Percentiles rank a stretch among this genome's conserved stretches.
These are phyloP conservation scores for Nannizziopsis arthrosporioides DNA, from an alignment of 2,329 filamentous ascomycete genomes.

Conservation along the genomic window DNA sequence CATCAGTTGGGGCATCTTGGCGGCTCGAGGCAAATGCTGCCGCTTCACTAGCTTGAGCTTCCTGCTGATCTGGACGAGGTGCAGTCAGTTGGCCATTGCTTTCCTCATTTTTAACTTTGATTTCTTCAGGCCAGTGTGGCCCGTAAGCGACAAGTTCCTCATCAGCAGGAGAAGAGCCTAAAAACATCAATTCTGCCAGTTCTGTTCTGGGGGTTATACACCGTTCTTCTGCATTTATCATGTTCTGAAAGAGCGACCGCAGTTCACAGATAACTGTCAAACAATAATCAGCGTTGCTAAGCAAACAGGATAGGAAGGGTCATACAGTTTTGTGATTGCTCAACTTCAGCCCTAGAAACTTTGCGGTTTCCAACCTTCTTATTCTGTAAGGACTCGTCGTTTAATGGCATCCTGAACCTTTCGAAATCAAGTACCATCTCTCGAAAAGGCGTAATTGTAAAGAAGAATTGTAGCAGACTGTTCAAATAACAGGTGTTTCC, in stretches of 20 bases:
- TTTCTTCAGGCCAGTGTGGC: conserved; percentile 31
- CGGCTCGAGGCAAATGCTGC: not conserved
- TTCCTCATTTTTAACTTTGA: not conserved
- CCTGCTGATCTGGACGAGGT: conserved; percentile 18
- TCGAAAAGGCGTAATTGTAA: conserved; percentile 71
- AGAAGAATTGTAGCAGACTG: conserved; percentile 89
- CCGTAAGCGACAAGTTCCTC: conserved; percentile 29
- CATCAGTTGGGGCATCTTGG: not conserved
- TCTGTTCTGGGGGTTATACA: conserved; percentile 62
- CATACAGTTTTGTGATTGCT: conserved; percentile 62
- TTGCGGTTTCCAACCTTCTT: conserved; percentile 67
- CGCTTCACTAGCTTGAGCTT: not conserved
- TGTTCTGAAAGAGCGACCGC: conserved; percentile 54
- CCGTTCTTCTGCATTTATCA: conserved; percentile 51
- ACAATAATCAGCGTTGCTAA: not conserved
- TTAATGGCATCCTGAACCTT: conserved; percentile 55
- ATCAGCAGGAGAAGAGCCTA: conserved; percentile 36
- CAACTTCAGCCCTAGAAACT: conserved; percentile 47
- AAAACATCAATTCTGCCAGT: conserved; percentile 67
- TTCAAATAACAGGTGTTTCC: conserved; percentile 98
- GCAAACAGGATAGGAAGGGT: conserved; percentile 16
- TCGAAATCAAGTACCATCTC: conserved; percentile 70
- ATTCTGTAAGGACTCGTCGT: conserved; percentile 48
- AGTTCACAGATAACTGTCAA: conserved; percentile 61
- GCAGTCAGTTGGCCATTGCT: no score